Evolutionary conservation across 176 grass and related monocot genomes (phyloP).

Genomic region (Carex scoparia): DNA sequence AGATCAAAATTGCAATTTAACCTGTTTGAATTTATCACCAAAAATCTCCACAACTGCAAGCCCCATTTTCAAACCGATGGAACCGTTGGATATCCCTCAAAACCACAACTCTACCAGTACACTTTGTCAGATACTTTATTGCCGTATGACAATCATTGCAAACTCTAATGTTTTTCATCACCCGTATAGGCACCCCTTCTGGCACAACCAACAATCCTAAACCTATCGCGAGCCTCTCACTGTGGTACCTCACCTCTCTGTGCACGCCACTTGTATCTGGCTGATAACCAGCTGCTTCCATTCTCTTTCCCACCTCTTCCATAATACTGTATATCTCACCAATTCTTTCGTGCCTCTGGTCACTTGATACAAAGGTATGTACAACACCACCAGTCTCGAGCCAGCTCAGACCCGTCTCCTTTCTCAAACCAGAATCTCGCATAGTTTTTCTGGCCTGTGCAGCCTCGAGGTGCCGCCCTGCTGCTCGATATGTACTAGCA

Average conservation of each 20-base stretch:
- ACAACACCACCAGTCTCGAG: conserved; percentile 66
- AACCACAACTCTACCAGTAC: conserved; percentile 65
- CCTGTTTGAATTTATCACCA: conserved; percentile 42
- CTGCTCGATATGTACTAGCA: conserved; percentile 66
- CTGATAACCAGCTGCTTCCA: conserved; percentile 77
- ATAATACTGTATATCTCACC: conserved; percentile 62
- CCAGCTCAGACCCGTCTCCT: conserved; percentile 92
- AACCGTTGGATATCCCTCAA: conserved; percentile 81
- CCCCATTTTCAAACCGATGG: conserved; percentile 72
- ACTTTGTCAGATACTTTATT: conserved; percentile 81
- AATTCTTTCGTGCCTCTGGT: conserved; percentile 57
- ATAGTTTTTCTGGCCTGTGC: conserved; percentile 78
- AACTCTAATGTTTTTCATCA: conserved; percentile 93
- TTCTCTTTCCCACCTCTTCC: conserved; percentile 64
- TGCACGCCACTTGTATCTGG: conserved; percentile 66
- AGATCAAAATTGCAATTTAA: background rate
- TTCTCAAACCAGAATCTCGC: conserved; percentile 76
- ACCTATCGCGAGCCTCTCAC: conserved; percentile 82
- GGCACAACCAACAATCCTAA: conserved; percentile 75
- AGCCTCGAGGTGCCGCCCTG: conserved; percentile 65
- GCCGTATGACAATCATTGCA: conserved; percentile 93
- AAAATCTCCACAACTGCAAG: conserved; percentile 85
- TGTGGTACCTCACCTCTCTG: conserved; percentile 88
- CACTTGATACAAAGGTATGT: conserved; percentile 78
- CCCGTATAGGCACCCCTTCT: conserved; percentile 65